Conservation (phyloP, 371 early-diverging fungal genomes). For the Mortierella sp. region DNA sequence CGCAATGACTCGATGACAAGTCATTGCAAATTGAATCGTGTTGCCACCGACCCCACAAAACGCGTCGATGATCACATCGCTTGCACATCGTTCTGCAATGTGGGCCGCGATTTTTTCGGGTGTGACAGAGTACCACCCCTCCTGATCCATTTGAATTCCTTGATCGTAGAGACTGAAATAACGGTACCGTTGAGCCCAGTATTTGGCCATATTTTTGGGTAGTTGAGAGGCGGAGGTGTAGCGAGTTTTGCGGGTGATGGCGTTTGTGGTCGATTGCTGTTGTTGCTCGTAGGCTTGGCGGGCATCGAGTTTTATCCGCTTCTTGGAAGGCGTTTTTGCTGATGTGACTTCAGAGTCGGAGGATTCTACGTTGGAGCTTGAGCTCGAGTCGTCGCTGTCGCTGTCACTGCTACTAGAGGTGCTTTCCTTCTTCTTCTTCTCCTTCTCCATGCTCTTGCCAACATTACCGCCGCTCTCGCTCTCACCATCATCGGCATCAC, state of each 20-base stretch:
- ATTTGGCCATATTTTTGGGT: slow-evolving; percentile 70
- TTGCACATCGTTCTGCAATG: slow-evolving; percentile 82
- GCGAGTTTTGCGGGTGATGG: slow-evolving; percentile 24
- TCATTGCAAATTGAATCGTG: slow-evolving; percentile 94
- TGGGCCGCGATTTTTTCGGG: slow-evolving; percentile 92
- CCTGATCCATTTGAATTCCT: slow-evolving; percentile 89
- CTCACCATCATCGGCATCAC: background rate
- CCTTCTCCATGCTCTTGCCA: background rate
- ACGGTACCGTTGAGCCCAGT: slow-evolving; percentile 87
- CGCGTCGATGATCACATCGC: slow-evolving; percentile 88
- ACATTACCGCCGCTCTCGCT: background rate
- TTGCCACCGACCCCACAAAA: slow-evolving; percentile 98
- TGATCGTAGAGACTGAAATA: slow-evolving; percentile 90
- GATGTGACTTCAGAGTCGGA: background rate
- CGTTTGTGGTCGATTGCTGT: slow-evolving; percentile 32
- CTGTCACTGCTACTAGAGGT: background rate
- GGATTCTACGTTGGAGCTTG: background rate
- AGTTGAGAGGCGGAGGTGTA: slow-evolving; percentile 44
- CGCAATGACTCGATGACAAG: slow-evolving; percentile 91
- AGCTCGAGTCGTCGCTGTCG: background rate
- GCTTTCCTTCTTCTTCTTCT: background rate
- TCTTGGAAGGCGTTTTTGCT: background rate
- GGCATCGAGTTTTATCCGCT: slow-evolving; percentile 41
- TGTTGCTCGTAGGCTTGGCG: slow-evolving; percentile 24
- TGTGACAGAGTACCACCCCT: slow-evolving; percentile 98